Base-by-base conservation (phyloP, 768 basidiomycete genomes). In the Calocybe indica region DNA sequence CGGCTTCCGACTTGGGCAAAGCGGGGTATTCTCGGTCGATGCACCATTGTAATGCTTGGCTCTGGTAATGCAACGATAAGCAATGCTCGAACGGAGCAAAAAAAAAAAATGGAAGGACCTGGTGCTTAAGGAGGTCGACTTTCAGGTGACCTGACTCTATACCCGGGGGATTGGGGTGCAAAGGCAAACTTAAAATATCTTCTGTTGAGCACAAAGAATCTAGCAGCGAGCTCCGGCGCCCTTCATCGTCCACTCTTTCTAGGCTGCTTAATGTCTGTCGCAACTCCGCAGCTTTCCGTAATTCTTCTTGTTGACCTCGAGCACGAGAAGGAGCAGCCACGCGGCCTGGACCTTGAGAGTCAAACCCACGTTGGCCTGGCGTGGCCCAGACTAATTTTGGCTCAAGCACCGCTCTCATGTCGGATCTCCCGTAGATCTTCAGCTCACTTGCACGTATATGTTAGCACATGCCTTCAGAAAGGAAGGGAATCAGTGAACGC, bases 21-120 rank as follows among this genome's bases (percentile, higher is more conserved):
- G 65, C 63, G 0, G 93, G 92, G 57, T 89, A 81, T 63, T 96
- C 92, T 28, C 72, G 79, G 11, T 82, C 76, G 29, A 94, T 73
- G 55, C 88, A 89, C 92, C 93, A 96, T 57, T 84, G 79, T 38
- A 93, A 64, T 1, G 82, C 91, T 79, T 93, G 90, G 43, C 69
- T 82, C 90, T 92, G 46, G 10, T 37, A 9, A 33, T 10, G 41
- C 1, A 45, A 28, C 33, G 28, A 44, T 7, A 54, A 36, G 46
- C 54, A 15, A 47, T 34, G 12, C 30, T 5, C 10, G 32, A 14
- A 37, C 12, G 11, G 5, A 35, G 22, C 10, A 28, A 11, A 12
- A 30, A 35, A 22, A 2, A 35, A 2, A 12, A 48, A 8, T 10
- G 12, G 1, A 46, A 13, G 12, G 10, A 85, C 90, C 73, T 95